Base-by-base conservation (phyloP, 2,329 filamentous ascomycete species). In the Celoporthe dispersa region DNA sequence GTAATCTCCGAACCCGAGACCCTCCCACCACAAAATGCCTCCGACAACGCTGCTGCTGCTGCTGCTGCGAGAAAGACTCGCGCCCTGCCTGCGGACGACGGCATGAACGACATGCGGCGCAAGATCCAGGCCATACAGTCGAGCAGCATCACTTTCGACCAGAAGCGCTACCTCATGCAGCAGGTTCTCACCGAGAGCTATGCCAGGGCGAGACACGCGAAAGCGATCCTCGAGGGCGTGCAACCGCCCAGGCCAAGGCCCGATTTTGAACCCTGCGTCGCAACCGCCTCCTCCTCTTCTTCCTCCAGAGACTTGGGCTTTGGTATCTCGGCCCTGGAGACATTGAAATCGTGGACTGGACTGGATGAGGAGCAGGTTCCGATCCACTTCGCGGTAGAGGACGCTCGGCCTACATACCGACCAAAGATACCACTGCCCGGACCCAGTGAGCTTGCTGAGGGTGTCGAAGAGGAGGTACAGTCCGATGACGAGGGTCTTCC, bases 101-200 rank as follows among this genome's bases (percentile, higher is more conserved):
- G 93, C 60, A 94, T 93, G 90, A 84, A 86, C 25, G 80, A 82
- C 68, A 79, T 95, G 75, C 85, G 93, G 75, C 85, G 82, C 73
- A 88, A 88, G 72, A 94, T 96, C 73, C 85, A 91, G 70, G 83
- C 83, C 31, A 91, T 95, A 72, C 91, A 93, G 77, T 83, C 86
- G 35, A 84, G 85, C 33, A 83, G 90, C 63, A 60, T 61, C 55
- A 79, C 86, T 3, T 83, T 85, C 59, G 78, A 84, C 8, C 89
- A 93, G 70, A 94, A 94, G 80, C 92, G 92, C 33, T 86, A 84
- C 71, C 81, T 91, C 75, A 90, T 95, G 79, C 93, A 95, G 78
- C 84, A 86, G 60, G 79, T 92, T 68, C 85, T 95, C 78, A 90
- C 89, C 67, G 91, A 93, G 77, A 87, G 87, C 53, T 93, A 94